A percentile compares a stretch with the other conserved stretches of the same genome.
phyloP scores from a whole-genome alignment of 768 basidiomycete genomes.

The Tricholoma terreum region DNA sequence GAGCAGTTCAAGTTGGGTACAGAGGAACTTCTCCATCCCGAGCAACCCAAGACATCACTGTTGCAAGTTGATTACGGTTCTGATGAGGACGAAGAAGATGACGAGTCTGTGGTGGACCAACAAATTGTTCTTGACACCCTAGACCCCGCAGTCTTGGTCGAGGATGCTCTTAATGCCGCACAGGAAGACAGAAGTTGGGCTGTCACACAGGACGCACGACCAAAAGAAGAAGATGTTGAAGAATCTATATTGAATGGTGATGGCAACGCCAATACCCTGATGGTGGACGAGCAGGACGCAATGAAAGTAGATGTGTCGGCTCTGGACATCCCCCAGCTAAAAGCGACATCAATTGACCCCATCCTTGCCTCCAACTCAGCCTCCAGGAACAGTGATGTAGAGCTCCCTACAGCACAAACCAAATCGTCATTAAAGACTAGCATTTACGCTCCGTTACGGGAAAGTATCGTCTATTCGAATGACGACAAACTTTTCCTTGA shows the following conservation, averaged over 20 bases:
- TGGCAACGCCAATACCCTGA: conserved; percentile 18
- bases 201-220: conserved; percentile 24
- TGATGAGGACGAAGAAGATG: conserved; percentile 66
- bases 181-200: conserved; percentile 20
- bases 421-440: conserved; percentile 43
- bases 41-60: conserved; percentile 27
- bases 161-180: conserved; percentile 52
- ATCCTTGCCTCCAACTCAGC: conserved; percentile 43
- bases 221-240: conserved; percentile 52
- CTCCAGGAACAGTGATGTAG: conserved; percentile 35
- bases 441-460: conserved; percentile 56
- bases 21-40: conserved; percentile 10
- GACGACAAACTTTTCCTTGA: conserved; percentile 51
- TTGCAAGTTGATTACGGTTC: conserved; percentile 55
- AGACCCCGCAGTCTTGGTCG: conserved; percentile 50
- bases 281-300: conserved; percentile 16
- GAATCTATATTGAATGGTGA: conserved; percentile 40
- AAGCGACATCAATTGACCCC: conserved; percentile 55
- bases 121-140: conserved; percentile 57
- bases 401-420: conserved; percentile 24
- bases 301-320: conserved; percentile 23
- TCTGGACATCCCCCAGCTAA: conserved; percentile 38
- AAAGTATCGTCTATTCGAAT: conserved; percentile 60
- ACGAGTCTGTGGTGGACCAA: conserved; percentile 55
- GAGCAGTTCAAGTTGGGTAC: conserved; percentile 28